Percentiles rank a stretch among this genome's conserved stretches.
Evolutionary conservation across 2,329 filamentous ascomycete genomes (phyloP).

Genomic region (Coniochaeta pulveracea): DNA sequence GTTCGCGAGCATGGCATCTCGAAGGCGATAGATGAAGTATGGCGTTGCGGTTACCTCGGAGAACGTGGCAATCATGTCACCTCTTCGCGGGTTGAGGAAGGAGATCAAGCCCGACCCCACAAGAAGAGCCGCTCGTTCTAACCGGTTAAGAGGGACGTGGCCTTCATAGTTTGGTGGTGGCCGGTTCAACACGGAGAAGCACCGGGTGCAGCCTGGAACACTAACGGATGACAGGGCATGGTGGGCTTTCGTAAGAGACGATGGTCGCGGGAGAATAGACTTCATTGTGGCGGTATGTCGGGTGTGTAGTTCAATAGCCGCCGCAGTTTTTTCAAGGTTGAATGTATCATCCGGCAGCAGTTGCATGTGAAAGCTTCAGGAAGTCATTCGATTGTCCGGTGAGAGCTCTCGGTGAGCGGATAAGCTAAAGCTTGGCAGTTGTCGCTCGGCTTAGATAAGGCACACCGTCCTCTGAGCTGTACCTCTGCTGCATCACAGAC

Average conservation of each 20-base stretch:
- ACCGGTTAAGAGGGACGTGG: conserved; percentile 74
- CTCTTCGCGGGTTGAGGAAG: conserved; percentile 66
- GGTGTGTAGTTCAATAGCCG: too few species aligned
- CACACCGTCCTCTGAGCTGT: too few species aligned
- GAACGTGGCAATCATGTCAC: conserved; percentile 90
- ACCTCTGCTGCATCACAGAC: too few species aligned
- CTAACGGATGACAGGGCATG: neutral
- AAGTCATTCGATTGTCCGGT: conserved; percentile 10
- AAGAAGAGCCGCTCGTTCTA: conserved; percentile 66
- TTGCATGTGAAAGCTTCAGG: conserved; percentile 4
- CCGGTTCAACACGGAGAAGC: conserved; percentile 75
- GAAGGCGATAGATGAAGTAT: conserved; percentile 88
- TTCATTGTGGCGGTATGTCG: conserved; percentile 13
- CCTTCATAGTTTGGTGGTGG: conserved; percentile 81
- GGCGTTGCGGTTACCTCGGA: conserved; percentile 91
- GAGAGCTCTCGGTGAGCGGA: conserved; percentile 6
- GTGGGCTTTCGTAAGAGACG: conserved; percentile 2
- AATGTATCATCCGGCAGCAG: too few species aligned
- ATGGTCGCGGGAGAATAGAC: conserved; percentile 5
- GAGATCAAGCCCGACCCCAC: conserved; percentile 52
- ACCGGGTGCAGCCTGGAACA: conserved; percentile 6
- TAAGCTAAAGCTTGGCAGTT: too few species aligned
- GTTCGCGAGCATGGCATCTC: conserved; percentile 77
- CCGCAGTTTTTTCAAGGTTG: neutral
- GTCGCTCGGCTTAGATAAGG: too few species aligned